Conservation (phyloP, 2,329 filamentous ascomycete genomes). For the Elsinoe fawcettii region DNA sequence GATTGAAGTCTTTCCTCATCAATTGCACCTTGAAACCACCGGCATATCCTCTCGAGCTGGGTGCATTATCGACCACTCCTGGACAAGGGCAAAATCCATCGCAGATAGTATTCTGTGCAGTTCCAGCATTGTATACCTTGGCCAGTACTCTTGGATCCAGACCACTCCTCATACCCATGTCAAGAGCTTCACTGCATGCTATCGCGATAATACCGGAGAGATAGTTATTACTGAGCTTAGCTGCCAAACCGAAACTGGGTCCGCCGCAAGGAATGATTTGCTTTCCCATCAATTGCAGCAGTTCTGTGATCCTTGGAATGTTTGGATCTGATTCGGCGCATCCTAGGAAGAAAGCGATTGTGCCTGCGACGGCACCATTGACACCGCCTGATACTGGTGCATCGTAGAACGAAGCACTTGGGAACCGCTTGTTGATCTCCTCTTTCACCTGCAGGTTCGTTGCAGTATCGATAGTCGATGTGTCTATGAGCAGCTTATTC, state of each 20-base stretch:
- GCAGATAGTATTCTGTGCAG: constrained; percentile 46
- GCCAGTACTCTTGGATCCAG: constrained; percentile 48
- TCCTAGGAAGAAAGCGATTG: constrained; percentile 50
- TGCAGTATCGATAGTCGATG: constrained; percentile 49
- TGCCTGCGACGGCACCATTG: constrained; percentile 45
- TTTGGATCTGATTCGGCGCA: constrained; percentile 40
- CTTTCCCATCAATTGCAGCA: constrained; percentile 47
- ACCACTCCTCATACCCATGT: constrained; percentile 52
- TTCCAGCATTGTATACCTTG: constrained; percentile 45
- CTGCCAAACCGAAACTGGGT: constrained; percentile 48
- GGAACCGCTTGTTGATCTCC: constrained; percentile 27
- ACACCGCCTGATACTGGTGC: constrained; percentile 48
- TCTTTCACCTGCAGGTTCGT: constrained; percentile 27
- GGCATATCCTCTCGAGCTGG: constrained; percentile 42
- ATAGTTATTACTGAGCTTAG: constrained; percentile 57
- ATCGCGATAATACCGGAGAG: constrained; percentile 52
- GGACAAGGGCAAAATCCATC: constrained; percentile 48
- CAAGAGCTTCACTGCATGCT: constrained; percentile 51
- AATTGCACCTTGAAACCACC: constrained; percentile 53
- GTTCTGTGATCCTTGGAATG: constrained; percentile 34
- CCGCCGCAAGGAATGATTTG: constrained; percentile 50
- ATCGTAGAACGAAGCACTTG: constrained; percentile 44
- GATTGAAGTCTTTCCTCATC: constrained; percentile 52
- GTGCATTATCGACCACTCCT: constrained; percentile 42
- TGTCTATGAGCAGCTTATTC: constrained; percentile 46